phyloP scores from a whole-genome alignment of 176 grass and related monocot genomes.

The Zoysia pacifica region DNA sequence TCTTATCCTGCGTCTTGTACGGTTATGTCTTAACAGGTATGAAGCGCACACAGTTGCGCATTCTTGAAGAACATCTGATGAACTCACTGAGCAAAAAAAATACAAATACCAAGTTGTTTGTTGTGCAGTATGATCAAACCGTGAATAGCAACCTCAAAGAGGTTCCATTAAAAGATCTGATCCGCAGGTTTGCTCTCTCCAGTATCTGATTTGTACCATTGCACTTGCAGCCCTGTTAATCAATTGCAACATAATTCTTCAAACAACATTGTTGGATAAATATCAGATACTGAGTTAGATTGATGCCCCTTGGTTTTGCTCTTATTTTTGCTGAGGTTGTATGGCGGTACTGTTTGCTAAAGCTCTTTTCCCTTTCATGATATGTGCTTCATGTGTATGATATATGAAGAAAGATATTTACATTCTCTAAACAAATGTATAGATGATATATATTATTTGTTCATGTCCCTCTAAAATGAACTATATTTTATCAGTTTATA shows the following conservation, averaged over 20 bases:
- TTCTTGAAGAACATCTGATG: conserved; percentile 43
- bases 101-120: conserved; percentile 49
- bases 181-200: conserved; percentile 48
- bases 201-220: conserved; percentile 5
- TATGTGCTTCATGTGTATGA: background rate
- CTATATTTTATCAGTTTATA: background rate
- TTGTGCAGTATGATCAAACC: conserved; percentile 45
- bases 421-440: background rate
- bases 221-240: conserved; percentile 10
- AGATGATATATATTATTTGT: background rate
- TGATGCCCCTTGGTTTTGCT: background rate
- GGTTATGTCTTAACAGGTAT: conserved; percentile 40
- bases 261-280: background rate
- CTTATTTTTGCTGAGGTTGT: background rate
- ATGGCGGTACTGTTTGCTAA: background rate
- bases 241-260: conserved; percentile 2
- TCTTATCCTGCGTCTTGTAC: conserved; percentile 7
- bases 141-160: conserved; percentile 26
- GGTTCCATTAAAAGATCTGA: conserved; percentile 44
- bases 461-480: conserved; percentile 1
- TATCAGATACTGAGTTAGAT: conserved; percentile 6
- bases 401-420: background rate
- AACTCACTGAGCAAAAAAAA: conserved; percentile 56
- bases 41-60: conserved; percentile 27
- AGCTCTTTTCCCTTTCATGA: background rate